Evolutionary conservation across 2,329 filamentous ascomycete species (phyloP), one percentile per base, ranked within the genome.

Genomic region (Tolypocladium guangdongense): DNA sequence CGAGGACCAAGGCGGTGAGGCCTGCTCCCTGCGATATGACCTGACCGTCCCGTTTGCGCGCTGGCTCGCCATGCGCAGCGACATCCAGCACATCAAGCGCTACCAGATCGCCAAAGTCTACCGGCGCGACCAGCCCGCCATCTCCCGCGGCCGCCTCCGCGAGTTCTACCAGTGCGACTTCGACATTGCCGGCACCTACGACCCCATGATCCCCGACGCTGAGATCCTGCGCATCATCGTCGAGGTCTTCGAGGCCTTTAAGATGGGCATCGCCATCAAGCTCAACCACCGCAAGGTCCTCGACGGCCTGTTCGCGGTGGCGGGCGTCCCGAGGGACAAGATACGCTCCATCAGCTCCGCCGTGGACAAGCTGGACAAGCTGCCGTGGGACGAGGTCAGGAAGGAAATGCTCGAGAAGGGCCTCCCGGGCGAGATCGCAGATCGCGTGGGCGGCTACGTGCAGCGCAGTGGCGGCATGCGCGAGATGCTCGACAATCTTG

Each of bases 91-190:
- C 68, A 91, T 96, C 74, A 96, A 95, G 76, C 82, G 92, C 64
- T 96, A 95, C 71, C 90, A 96, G 73, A 91, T 97, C 61, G 90
- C 90, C 61, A 96, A 96, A 74, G 91, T 96, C 59, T 75, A 75
- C 65, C 70, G 72, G 46, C 62, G 71, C 60, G 71, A 73, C 54
- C 71, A 74, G 56, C 71, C 71, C 14, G 67, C 90, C 56, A 89
- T 96, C 74, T 88, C 86, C 57, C 93, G 95, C 68, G 92, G 91
- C 50, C 83, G 91, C 52, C 93, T 95, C 86, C 82, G 92, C 64
- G 92, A 96, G 72, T 96, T 96, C 71, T 95, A 95, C 74, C 91
- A 96, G 71, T 96, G 91, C 74, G 92, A 96, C 72, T 95, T 96
- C 66, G 91, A 96, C 67, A 92, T 96, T 71, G 91, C 91, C 14